Base-by-base conservation (phyloP, 169 alveolate genomes). In the Plasmodium sp. region DNA sequence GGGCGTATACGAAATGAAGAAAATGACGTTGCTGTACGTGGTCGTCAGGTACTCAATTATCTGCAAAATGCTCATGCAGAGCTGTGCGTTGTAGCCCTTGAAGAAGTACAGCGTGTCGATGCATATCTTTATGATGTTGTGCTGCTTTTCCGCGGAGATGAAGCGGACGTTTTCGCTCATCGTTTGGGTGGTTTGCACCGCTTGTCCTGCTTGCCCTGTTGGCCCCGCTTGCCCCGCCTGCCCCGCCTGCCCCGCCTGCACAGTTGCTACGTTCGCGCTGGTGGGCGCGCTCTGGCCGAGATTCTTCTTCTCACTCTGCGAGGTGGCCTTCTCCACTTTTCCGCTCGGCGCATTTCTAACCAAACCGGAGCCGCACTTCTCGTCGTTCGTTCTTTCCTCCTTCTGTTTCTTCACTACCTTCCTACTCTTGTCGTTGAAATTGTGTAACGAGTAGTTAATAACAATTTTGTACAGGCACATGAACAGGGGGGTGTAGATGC, bases 401-500 rank as follows among this genome's bases (percentile, higher is more conserved):
- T 77, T 86, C 9, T 75, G 75, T 45, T 86, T 86, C 41, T 86
- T 86, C 34, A 36, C 36, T 90, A 81, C 54, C 83, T 92, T 92
- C 39, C 56, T 92, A 83, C 75, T 81, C 22, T 82, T 92, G 58
- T 92, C 95, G 62, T 92, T 92, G 82, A 92, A 92, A 92, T 92
- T 92, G 43, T 92, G 41, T 39, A 92, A 73, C 2, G 95, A 82
- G 58, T 92, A 92, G 71, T 82, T 92, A 45, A 82, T 81, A 56
- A 92, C 71, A 51, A 92, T 92, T 92, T 92, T 92, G 79, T 75
- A 82, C 18, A 92, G 41, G 56, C 95, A 92, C 95, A 92, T 92
- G 77, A 81, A 92, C 62, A 92, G 14, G 36, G 95, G 95, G n/a
- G 95, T 71, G 41, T 92, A 92, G 83, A 92, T 82, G 77, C 95